Percentiles rank a stretch among this genome's conserved stretches.
These are phyloP conservation scores for Buxus sempervirens DNA, from an alignment of 164 flowering plant genomes.

Conservation along the genomic window DNA sequence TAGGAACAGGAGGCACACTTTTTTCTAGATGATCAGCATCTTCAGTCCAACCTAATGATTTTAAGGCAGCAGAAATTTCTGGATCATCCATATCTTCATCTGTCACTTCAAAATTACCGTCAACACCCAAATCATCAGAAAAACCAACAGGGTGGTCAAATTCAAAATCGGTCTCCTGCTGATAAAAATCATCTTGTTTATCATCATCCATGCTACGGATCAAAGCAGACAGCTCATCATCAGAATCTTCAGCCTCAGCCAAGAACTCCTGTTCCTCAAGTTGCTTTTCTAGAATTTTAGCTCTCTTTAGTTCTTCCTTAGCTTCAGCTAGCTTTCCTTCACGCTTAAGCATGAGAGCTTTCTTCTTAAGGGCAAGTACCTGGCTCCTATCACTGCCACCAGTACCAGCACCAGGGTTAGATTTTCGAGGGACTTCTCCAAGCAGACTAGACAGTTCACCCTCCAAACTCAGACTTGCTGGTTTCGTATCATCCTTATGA, in stretches of 20 bases:
- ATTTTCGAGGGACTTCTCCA: conserved; percentile 38
- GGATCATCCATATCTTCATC: conserved; percentile 88
- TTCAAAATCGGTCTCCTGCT: conserved; percentile 30
- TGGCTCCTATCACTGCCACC: conserved; percentile 46
- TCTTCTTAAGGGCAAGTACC: conserved; percentile 69
- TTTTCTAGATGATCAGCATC: conserved; percentile 36
- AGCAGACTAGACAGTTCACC: conserved; percentile 79
- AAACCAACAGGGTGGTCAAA: conserved; percentile 35
- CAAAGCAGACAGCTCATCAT: conserved; percentile 76
- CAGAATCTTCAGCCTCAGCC: conserved; percentile 78
- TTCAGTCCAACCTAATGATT: conserved; percentile 82
- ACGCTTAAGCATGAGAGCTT: conserved; percentile 76
- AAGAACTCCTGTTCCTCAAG: conserved; percentile 82
- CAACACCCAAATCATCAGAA: conserved; percentile 41
- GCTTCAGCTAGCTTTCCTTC: conserved; percentile 94
- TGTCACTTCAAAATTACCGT: conserved; percentile 66
- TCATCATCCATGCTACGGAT: conserved; percentile 60
- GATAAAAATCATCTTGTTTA: conserved; percentile 32
- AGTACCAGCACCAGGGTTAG: conserved; percentile 24
- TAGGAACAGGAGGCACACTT: conserved; percentile 14
- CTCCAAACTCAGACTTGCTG: conserved; percentile 53
- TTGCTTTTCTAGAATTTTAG: conserved; percentile 80
- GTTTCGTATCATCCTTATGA: conserved; percentile 49
- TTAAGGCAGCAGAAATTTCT: conserved; percentile 60
- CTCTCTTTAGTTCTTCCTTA: conserved; percentile 87